Base-by-base conservation (phyloP, 345 rosid species). In the Populus ilicifolia region DNA sequence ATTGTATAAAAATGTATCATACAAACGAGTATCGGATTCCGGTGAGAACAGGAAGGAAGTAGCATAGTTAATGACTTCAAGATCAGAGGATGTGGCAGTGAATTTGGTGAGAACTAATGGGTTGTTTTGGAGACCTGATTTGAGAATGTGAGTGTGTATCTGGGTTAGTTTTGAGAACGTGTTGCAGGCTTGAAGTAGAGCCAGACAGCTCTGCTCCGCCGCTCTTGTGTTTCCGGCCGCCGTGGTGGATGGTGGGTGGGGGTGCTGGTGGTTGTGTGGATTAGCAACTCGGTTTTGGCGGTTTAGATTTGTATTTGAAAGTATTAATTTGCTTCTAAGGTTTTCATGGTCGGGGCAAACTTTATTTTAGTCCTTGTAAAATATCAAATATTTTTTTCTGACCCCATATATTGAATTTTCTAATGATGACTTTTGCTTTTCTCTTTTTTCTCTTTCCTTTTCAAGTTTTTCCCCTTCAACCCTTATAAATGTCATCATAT, bases 21-120 rank as follows among this genome's bases (percentile, higher is more conserved):
- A 89, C 21, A 85, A 67, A 35, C 65, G 65, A 16, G 82, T 39
- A 48, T 86, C 84, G 14, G 87, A 83, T 36, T 82, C 81, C 1
- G 85, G 82, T 12, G 89, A 86, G 75, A 89, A 89, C 13, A 88
- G 61, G 65, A 84, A 65, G 17, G 85, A 80, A 68, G 77, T 79
- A 75, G 90, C 90, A 46, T 83, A 81, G 70, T 80, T 79, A 69
- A 81, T 70, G 29, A 77, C 85, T 35, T 77, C 61, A 52, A 89
- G 85, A 38, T 82, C 73, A n/a, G 90, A 81, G 25, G 90, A 85
- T 9, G 86, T 65, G 78, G 89, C 79, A 38, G 84, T 75, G 81
- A 84, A 88, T 70, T 86, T 86, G 69, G 92, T 82, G 70, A 89
- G 90, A 71, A 89, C 88, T 1, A 85, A 70, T 8, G 85, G 89